phyloP scores from a whole-genome alignment of 352 stramenopile species.

The Phytophthora sp. region DNA sequence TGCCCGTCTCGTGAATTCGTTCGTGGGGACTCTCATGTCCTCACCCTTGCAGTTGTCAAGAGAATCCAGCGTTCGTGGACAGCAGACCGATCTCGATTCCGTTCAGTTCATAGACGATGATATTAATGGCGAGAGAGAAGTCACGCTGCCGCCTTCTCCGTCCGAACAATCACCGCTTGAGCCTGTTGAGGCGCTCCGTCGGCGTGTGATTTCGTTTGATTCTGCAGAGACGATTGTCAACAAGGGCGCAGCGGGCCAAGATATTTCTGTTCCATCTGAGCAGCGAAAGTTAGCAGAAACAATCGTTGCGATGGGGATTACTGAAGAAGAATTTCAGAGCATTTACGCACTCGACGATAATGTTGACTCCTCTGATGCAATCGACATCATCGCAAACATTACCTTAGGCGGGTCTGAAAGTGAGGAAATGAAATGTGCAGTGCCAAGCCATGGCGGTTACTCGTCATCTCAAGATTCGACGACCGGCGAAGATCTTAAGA shows the following conservation, averaged over 20 bases:
- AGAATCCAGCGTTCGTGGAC: constrained; percentile 36
- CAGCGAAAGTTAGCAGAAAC: constrained; percentile 75
- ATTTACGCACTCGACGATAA: constrained; percentile 39
- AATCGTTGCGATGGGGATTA: constrained; percentile 74
- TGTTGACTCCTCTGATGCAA: constrained; percentile 20
- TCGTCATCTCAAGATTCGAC: constrained; percentile 3
- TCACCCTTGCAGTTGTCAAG: constrained; percentile 46
- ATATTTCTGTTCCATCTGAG: constrained; percentile 50
- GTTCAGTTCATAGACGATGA: constrained; percentile 45
- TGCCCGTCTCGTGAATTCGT: constrained; percentile 60
- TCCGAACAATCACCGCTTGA: constrained; percentile 44
- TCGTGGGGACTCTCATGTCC: constrained; percentile 51
- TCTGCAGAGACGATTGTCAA: constrained; percentile 79
- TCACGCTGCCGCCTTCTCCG: background rate
- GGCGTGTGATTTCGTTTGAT: constrained; percentile 79
- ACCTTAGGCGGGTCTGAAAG: constrained; percentile 9
- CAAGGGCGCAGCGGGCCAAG: constrained; percentile 48
- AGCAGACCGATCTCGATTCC: constrained; percentile 37
- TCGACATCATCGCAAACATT: constrained; percentile 22
- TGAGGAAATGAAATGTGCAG: constrained; percentile 22
- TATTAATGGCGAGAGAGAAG: constrained; percentile 33
- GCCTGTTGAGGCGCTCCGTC: constrained; percentile 63
- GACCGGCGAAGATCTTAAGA: constrained; percentile 10
- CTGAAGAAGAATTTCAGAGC: constrained; percentile 48
- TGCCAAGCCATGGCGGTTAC: constrained; percentile 4